phyloP scores from a whole-genome alignment of 23 red algal genomes.

The Gracilaria domingensis region DNA sequence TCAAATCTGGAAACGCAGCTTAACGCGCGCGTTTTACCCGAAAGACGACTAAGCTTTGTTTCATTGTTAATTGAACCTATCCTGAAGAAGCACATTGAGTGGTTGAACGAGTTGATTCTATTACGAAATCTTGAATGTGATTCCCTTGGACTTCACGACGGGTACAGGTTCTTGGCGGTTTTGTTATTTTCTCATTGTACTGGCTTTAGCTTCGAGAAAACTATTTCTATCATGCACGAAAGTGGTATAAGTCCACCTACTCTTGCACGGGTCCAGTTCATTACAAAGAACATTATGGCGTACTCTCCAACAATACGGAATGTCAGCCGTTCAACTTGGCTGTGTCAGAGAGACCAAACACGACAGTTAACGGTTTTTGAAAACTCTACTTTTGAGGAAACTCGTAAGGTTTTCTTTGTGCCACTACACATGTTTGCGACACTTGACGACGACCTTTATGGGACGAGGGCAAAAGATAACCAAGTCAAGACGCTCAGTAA shows the following conservation, averaged over 20 bases:
- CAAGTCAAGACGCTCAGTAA: constrained; percentile 6
- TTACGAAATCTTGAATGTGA: not conserved
- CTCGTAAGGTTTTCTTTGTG: not conserved
- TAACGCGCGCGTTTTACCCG: not conserved
- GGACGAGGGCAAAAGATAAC: constrained; percentile 7
- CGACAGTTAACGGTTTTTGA: not conserved
- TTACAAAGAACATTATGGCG: not conserved
- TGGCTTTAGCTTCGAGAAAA: not conserved
- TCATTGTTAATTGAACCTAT: not conserved
- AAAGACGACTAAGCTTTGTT: not conserved
- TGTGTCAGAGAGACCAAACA: not conserved
- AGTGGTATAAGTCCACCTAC: too few species aligned
- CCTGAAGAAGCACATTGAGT: not conserved
- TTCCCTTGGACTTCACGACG: not conserved
- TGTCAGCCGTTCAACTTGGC: not conserved
- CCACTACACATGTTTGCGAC: not conserved
- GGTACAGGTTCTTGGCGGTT: not conserved
- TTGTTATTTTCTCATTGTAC: not conserved
- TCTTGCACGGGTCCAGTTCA: not conserved
- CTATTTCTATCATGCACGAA: too few species aligned
- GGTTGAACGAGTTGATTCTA: not conserved
- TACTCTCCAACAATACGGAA: not conserved
- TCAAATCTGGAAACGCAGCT: not conserved
- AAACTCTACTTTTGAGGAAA: not conserved
- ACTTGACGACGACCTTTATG: constrained; percentile 21